Conservation (phyloP, 805 yeast species). For the Zygoascus biomembranicola region DNA sequence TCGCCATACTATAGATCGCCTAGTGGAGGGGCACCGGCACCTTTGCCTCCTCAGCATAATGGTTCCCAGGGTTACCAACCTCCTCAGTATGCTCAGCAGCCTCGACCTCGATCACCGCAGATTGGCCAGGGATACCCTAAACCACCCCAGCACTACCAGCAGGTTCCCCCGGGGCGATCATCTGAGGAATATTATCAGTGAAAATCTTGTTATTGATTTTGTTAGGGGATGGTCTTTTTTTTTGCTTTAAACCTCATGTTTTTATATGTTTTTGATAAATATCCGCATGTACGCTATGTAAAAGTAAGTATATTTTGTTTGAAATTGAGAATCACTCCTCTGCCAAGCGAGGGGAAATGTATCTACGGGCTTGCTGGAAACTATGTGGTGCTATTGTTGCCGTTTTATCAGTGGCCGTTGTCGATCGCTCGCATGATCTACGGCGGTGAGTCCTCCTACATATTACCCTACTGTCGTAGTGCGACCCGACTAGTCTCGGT, state of each 20-base stretch:
- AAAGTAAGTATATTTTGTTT: background rate
- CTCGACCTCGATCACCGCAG: background rate
- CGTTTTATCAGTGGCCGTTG: no score
- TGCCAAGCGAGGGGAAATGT: no score
- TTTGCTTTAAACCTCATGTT: background rate
- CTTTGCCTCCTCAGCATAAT: background rate
- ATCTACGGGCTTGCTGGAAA: no score
- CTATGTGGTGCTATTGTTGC: no score
- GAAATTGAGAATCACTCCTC: background rate
- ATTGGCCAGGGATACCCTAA: background rate
- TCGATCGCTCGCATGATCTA: no score
- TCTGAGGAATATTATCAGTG: background rate
- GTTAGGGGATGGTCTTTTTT: background rate
- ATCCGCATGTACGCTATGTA: background rate
- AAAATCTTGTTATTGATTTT: background rate
- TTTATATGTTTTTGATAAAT: background rate
- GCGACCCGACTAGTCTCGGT: no score
- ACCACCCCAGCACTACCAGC: background rate
- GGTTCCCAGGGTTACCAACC: background rate
- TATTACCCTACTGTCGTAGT: no score
- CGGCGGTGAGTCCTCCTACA: no score
- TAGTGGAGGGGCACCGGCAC: background rate
- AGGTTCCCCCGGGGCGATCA: background rate
- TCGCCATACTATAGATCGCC: slow-evolving; percentile 2
- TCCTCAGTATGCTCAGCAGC: background rate